A percentile compares a stretch with the other conserved stretches of the same genome.
These are phyloP conservation scores for Digitaria exilis DNA, from an alignment of 202 grass and related monocot genomes.

Conservation along the genomic window DNA sequence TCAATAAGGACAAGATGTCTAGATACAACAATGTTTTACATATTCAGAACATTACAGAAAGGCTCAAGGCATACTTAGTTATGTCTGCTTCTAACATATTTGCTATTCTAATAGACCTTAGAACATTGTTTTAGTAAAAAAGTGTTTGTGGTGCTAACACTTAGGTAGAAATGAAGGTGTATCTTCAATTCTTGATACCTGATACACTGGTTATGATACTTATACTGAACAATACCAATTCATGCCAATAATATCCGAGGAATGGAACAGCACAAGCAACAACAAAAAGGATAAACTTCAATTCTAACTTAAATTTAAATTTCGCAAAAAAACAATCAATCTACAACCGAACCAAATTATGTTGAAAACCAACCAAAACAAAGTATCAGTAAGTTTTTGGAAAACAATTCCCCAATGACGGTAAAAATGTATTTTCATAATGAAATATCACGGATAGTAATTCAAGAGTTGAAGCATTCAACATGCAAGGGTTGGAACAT, in stretches of 20 bases:
- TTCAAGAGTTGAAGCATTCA: neutral
- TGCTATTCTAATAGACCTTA: neutral
- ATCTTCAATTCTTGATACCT: neutral
- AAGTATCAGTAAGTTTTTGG: neutral
- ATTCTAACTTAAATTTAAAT: neutral
- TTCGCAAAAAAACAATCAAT: neutral
- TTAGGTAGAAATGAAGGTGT: neutral
- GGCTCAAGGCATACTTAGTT: neutral
- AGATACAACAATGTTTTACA: neutral
- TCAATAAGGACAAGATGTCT: slow-evolving; percentile 12
- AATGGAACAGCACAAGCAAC: neutral
- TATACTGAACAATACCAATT: neutral
- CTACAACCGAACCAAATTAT: neutral
- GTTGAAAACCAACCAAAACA: neutral
- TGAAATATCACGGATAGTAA: neutral
- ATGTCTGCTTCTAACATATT: neutral
- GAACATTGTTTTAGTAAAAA: neutral
- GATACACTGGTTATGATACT: neutral
- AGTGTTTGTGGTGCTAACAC: neutral
- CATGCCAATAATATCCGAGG: neutral
- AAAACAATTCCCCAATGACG: neutral
- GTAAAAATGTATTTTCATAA: neutral
- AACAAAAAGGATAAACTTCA: neutral
- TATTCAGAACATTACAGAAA: neutral
- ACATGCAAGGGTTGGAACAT: neutral